Conservation (phyloP, 31 red algal species). For the Porphyra umbilicalis region DNA sequence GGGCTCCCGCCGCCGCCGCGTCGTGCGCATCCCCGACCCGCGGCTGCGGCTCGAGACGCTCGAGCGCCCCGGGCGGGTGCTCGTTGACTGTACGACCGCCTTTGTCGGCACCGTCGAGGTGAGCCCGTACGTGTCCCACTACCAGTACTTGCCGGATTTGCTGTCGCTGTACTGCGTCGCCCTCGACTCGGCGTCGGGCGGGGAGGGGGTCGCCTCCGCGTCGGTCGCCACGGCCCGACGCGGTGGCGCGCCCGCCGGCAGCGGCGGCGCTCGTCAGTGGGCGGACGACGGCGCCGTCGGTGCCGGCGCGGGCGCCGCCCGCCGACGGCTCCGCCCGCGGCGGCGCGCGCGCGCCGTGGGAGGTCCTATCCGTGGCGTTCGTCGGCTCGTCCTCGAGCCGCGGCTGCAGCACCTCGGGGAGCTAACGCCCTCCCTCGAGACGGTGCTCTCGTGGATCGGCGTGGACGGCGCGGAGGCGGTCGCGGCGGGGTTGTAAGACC, state of each 20-base stretch:
- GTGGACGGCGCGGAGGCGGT: not conserved
- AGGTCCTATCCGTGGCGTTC: not conserved
- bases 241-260: not conserved
- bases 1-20: not conserved
- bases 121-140: slow-evolving; percentile 7
- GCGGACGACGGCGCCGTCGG: not conserved
- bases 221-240: not conserved
- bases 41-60: not conserved
- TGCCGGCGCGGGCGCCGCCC: no score
- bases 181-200: not conserved
- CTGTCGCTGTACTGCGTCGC: not conserved
- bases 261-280: not conserved
- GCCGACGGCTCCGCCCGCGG: no score
- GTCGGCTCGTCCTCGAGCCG: slow-evolving; percentile 3
- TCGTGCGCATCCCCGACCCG: slow-evolving; percentile 9
- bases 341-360: not conserved
- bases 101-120: slow-evolving; percentile 6
- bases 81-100: not conserved
- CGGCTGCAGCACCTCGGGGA: slow-evolving; percentile 8
- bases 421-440: slow-evolving; percentile 8
- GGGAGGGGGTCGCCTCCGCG: not conserved
- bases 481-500: slow-evolving; percentile 4
- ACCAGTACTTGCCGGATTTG: slow-evolving; percentile 8
- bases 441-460: slow-evolving; percentile 2
- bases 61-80: not conserved